Evolutionary conservation across 2,329 filamentous ascomycete species (phyloP).

Genomic region (Cladosporium austrohemisphaericum): DNA sequence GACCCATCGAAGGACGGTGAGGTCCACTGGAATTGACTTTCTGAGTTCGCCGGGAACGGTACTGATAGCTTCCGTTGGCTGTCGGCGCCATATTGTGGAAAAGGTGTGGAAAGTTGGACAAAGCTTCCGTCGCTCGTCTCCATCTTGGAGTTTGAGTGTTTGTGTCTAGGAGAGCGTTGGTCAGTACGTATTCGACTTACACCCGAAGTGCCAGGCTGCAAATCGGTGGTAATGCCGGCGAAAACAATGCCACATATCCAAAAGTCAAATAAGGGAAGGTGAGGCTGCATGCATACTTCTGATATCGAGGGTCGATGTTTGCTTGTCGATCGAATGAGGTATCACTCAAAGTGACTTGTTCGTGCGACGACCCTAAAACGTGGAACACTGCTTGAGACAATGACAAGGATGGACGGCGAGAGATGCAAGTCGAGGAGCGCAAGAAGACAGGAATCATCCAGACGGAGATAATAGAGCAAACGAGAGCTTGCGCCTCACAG

Average conservation of each 20-base stretch:
- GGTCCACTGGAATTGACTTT: background rate
- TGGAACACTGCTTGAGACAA: conserved; percentile 12
- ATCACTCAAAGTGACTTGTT: background rate
- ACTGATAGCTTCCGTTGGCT: too few relatives aligned
- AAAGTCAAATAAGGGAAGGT: background rate
- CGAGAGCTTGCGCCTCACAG: background rate
- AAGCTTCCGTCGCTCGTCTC: background rate
- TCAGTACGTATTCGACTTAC: background rate
- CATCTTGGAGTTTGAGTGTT: background rate
- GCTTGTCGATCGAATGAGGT: conserved; percentile 2
- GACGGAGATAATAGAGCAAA: background rate
- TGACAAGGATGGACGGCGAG: conserved; percentile 7
- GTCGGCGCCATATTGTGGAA: background rate
- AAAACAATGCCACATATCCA: background rate
- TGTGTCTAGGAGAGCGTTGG: background rate
- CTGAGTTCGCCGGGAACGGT: background rate
- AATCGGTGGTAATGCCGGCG: conserved; percentile 1
- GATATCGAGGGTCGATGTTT: conserved; percentile 1
- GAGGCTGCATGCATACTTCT: conserved; percentile 1
- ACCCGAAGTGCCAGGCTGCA: background rate
- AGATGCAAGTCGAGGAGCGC: conserved; percentile 6
- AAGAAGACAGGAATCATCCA: background rate
- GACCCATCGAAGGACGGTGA: background rate
- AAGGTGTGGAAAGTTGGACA: background rate
- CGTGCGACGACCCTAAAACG: background rate